Evolutionary conservation across 306 rosid genomes (phyloP).

Genomic region (Lupinus albus): DNA sequence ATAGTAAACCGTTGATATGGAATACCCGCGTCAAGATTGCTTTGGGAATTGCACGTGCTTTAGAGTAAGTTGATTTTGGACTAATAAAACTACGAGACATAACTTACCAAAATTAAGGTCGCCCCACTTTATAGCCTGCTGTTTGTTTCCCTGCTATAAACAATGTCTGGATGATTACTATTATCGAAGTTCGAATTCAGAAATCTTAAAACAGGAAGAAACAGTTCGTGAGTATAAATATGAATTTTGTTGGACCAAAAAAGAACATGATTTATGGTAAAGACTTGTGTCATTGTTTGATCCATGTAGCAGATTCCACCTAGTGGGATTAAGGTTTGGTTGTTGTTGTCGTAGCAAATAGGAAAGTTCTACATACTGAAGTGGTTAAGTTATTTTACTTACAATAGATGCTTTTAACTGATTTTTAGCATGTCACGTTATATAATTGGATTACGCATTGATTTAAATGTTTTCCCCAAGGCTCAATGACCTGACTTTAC

Average conservation of each 20-base stretch:
- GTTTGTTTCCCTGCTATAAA: constrained; percentile 4
- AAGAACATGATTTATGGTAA: too few relatives aligned
- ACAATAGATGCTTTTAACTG: neutral
- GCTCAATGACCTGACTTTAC: constrained; percentile 27
- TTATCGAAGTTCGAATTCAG: neutral
- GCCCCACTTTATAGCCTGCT: neutral
- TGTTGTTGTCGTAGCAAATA: neutral
- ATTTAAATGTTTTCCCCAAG: constrained; percentile 28
- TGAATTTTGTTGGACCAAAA: neutral
- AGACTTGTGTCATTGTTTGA: too few relatives aligned
- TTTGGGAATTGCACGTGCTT: constrained; percentile 92
- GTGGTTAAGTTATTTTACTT: constrained; percentile 5
- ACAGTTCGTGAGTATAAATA: neutral
- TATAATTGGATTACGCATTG: constrained; percentile 31
- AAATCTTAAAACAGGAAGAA: constrained; percentile 22
- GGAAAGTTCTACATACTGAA: constrained; percentile 5
- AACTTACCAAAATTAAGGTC: neutral
- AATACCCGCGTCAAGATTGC: constrained; percentile 96
- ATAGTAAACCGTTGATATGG: constrained; percentile 92
- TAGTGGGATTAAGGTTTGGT: too few relatives aligned
- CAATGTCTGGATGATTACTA: constrained; percentile 5
- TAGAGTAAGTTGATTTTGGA: constrained; percentile 68
- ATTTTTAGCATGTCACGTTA: constrained; percentile 7
- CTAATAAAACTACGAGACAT: constrained; percentile 14
- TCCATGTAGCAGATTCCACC: too few relatives aligned